Conservation (phyloP, 306 rosid species). For the Amphicarpaea edgeworthii region DNA sequence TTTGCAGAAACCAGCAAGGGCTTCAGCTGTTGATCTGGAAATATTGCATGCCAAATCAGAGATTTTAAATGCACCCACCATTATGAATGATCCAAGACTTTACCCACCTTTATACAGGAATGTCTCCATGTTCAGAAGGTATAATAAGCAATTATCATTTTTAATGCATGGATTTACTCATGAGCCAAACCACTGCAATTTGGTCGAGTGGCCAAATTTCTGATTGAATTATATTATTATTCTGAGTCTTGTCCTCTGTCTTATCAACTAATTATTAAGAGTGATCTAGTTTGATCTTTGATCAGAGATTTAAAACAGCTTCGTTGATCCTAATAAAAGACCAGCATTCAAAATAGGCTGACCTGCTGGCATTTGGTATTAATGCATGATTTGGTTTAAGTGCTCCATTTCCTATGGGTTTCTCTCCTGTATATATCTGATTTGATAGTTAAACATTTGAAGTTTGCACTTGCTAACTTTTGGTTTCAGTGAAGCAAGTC, state of each 20-base stretch:
- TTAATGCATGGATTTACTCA: slow-evolving; percentile 8
- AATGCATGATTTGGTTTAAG: slow-evolving; percentile 9
- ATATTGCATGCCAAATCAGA: slow-evolving; percentile 62
- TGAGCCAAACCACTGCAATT: slow-evolving; percentile 27
- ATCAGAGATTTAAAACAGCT: neutral
- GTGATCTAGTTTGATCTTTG: slow-evolving; percentile 12
- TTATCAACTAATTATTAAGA: slow-evolving; percentile 4
- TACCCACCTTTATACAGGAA: slow-evolving; percentile 76
- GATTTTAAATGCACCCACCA: slow-evolving; percentile 77
- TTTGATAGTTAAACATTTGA: slow-evolving; percentile 14
- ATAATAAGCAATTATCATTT: slow-evolving; percentile 32
- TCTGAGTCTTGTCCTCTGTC: neutral
- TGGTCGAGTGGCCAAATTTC: slow-evolving; percentile 29
- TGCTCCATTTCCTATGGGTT: neutral
- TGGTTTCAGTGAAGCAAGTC: neutral
- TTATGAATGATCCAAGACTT: slow-evolving; percentile 64
- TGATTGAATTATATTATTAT: neutral
- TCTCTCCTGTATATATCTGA: neutral
- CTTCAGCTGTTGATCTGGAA: slow-evolving; percentile 66
- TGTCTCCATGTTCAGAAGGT: slow-evolving; percentile 84
- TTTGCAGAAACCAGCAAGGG: slow-evolving; percentile 61
- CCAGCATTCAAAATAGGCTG: slow-evolving; percentile 13
- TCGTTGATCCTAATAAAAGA: slow-evolving; percentile 4
- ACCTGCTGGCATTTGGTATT: slow-evolving; percentile 9
- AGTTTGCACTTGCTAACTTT: neutral